phyloP scores from a whole-genome alignment of 2,329 filamentous ascomycete genomes.

The Blastomyces gilchristii region DNA sequence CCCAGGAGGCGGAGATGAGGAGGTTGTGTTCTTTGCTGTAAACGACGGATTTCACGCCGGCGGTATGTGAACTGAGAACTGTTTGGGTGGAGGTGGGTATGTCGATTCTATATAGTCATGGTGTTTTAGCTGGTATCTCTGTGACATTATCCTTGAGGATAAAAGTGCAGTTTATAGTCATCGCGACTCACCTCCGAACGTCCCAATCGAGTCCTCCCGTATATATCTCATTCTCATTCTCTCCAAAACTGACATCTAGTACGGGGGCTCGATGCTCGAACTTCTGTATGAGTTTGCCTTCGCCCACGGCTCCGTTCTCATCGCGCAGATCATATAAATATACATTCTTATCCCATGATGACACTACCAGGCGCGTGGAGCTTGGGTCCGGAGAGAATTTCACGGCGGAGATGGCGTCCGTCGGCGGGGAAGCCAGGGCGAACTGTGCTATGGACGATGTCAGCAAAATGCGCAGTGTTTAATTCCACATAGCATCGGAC shows the following conservation, averaged over 20 bases:
- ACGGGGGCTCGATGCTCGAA: constrained; percentile 78
- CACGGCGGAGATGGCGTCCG: constrained; percentile 77
- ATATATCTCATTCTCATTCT: constrained; percentile 71
- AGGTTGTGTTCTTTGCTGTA: constrained; percentile 68
- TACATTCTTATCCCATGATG: constrained; percentile 87
- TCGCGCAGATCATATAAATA: constrained; percentile 72
- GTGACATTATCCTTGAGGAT: neutral
- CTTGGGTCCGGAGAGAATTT: constrained; percentile 69
- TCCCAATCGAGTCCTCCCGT: constrained; percentile 78
- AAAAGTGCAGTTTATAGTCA: neutral
- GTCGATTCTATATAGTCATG: constrained; percentile 47
- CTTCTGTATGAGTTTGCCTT: constrained; percentile 56
- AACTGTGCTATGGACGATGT: constrained; percentile 50
- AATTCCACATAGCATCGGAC: neutral
- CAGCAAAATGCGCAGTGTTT: neutral
- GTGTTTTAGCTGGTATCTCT: constrained; percentile 1
- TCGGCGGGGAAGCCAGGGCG: constrained; percentile 70
- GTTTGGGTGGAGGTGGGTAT: constrained; percentile 61
- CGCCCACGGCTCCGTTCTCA: constrained; percentile 44
- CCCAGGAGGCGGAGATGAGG: constrained; percentile 87
- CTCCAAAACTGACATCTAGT: constrained; percentile 83
- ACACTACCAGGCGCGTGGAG: constrained; percentile 71
- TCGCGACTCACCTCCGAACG: constrained; percentile 55
- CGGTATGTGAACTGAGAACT: constrained; percentile 65
- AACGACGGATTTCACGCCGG: constrained; percentile 71